Conservation (phyloP, 176 grass and related monocot genomes). For the Musa acuminata region DNA sequence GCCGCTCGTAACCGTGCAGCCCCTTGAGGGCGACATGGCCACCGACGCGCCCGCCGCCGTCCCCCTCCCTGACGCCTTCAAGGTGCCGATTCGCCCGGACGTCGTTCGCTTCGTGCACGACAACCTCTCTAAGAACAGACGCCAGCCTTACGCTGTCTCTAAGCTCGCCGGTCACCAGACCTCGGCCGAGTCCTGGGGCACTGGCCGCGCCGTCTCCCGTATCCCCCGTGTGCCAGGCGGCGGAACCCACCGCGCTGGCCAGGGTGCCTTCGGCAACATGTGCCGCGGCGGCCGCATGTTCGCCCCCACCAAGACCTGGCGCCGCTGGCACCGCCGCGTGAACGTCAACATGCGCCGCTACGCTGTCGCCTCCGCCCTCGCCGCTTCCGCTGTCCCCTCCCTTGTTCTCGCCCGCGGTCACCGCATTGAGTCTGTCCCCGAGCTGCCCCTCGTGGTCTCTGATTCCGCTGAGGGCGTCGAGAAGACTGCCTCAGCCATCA, state of each 20-base stretch:
- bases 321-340: conserved; percentile 69
- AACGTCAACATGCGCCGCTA: conserved; percentile 50
- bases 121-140: conserved; percentile 67
- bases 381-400: conserved; percentile 53
- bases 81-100: no score
- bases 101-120: conserved; percentile 33
- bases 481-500: conserved; percentile 74
- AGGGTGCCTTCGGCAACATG: conserved; percentile 96
- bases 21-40: conserved; percentile 59
- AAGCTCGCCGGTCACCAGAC: conserved; percentile 87
- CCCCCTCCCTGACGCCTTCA: no score
- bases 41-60: conserved; percentile 28
- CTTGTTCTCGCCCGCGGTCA: conserved; percentile 73
- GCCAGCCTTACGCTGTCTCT: conserved; percentile 90
- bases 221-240: conserved; percentile 80
- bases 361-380: conserved; percentile 47
- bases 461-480: conserved; percentile 56
- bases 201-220: conserved; percentile 79
- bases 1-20: conserved; percentile 49
- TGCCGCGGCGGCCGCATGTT: conserved; percentile 83
- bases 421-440: conserved; percentile 54
- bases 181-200: conserved; percentile 88
- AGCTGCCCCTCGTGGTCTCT: conserved; percentile 75
- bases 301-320: conserved; percentile 81
- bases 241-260: conserved; percentile 72